Percentiles rank a stretch among this genome's conserved stretches.
phyloP scores from a whole-genome alignment of 2,329 filamentous ascomycete genomes.

The Lasiodiplodia citricola region DNA sequence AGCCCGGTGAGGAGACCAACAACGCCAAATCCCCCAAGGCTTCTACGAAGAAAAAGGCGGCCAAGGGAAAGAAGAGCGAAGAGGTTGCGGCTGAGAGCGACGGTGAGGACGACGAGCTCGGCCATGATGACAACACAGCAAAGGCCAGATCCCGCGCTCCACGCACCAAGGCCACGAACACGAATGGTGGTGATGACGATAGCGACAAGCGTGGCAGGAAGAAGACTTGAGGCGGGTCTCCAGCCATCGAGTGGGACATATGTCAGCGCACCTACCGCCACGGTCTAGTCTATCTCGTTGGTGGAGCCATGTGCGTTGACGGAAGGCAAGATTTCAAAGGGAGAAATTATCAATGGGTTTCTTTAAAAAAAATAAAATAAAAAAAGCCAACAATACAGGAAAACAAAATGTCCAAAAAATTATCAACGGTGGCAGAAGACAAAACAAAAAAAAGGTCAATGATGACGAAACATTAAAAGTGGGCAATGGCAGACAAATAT shows the following conservation, averaged over 20 bases:
- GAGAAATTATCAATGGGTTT: too few species aligned
- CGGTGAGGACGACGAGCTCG: background rate
- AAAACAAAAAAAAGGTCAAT: background rate
- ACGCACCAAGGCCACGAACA: background rate
- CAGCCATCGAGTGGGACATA: background rate
- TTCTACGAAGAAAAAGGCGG: background rate
- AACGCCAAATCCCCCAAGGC: background rate
- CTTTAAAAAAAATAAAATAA: too few species aligned
- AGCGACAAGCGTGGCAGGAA: background rate
- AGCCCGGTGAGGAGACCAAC: background rate
- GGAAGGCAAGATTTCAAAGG: too few species aligned
- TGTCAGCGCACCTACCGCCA: background rate
- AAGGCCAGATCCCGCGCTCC: background rate
- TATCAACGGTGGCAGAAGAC: background rate
- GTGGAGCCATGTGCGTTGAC: too few species aligned
- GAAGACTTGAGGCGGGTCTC: background rate
- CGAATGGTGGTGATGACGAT: background rate
- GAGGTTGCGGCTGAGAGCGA: background rate
- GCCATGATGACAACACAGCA: background rate
- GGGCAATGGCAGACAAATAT: too few species aligned
- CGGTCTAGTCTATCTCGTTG: too few species aligned
- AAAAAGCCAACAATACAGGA: too few species aligned
- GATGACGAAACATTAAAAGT: too few species aligned
- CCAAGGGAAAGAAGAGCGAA: conserved; percentile 14
- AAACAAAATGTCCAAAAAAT: too few species aligned